Evolutionary conservation across 192 early-diverging fungal genomes (phyloP).

Genomic region (Podila epicladia): DNA sequence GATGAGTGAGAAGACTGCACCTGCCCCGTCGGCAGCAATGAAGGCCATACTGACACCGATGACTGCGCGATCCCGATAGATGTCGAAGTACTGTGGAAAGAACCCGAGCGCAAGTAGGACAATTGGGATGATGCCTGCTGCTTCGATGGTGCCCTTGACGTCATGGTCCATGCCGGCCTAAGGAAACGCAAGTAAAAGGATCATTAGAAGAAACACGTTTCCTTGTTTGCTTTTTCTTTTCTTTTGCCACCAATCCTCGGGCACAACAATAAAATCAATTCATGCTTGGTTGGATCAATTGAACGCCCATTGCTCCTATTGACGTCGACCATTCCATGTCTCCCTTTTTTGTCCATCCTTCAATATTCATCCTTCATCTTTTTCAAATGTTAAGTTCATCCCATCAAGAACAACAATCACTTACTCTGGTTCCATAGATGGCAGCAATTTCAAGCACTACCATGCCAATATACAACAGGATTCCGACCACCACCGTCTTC

Average conservation of each 20-base stretch:
- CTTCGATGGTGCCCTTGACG: conserved; percentile 40
- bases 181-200: neutral
- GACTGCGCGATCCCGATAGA: conserved; percentile 45
- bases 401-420: neutral
- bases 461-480: neutral
- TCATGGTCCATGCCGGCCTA: conserved; percentile 36
- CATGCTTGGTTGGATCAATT: too few relatives aligned
- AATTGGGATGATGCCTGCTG: conserved; percentile 56
- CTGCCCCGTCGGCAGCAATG: conserved; percentile 52
- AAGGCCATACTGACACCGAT: conserved; percentile 56
- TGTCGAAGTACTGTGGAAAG: conserved; percentile 55
- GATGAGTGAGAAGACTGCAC: conserved; percentile 56
- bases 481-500: neutral
- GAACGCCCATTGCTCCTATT: neutral
- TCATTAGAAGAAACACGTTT: neutral
- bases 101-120: conserved; percentile 52
- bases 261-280: too few relatives aligned
- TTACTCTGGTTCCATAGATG: conserved; percentile 36
- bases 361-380: neutral
- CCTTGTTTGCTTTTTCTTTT: neutral
- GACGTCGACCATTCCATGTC: neutral
- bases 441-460: conserved; percentile 19
- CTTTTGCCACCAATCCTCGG: neutral
- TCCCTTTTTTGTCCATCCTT: neutral
- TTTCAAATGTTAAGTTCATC: neutral